Evolutionary conservation across 106 monocot genomes (phyloP).

Genomic region (Ottelia alismoides): DNA sequence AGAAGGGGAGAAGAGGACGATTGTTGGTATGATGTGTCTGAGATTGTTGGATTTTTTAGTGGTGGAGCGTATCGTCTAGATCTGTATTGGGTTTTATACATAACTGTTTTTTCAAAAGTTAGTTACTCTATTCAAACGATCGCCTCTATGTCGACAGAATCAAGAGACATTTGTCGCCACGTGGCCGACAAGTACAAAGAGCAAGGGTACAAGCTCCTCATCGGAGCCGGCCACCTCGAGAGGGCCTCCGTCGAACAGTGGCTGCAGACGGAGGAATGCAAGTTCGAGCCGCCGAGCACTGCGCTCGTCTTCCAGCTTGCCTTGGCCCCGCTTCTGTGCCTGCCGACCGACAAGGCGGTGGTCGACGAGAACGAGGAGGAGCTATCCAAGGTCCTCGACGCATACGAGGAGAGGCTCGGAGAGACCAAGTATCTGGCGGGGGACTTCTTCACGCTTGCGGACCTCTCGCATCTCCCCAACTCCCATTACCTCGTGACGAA

Average conservation of each 20-base stretch:
- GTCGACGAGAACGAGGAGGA: constrained; percentile 14
- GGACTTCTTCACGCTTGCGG: too few species aligned
- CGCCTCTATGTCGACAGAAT: too few species aligned
- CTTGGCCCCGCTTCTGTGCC: constrained; percentile 14
- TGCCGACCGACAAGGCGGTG: constrained; percentile 2
- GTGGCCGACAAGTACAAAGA: constrained; percentile 30
- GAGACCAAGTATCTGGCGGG: constrained; percentile 46
- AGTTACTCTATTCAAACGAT: too few species aligned
- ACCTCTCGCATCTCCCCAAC: constrained; percentile 62
- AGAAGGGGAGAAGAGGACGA: too few species aligned
- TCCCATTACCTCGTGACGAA: constrained; percentile 28
- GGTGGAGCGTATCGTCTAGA: too few species aligned
- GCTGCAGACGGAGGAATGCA: constrained; percentile 47
- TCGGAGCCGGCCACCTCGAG: constrained; percentile 34
- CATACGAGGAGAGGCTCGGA: constrained; percentile 42
- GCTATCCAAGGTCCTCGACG: constrained; percentile 38
- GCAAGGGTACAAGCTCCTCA: constrained; percentile 27
- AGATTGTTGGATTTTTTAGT: too few species aligned
- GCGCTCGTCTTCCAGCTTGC: constrained; percentile 49
- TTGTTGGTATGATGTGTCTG: too few species aligned
- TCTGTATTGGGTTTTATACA: too few species aligned
- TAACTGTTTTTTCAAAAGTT: too few species aligned
- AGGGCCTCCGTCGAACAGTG: constrained; percentile 59
- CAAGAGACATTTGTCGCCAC: constrained; percentile 42
- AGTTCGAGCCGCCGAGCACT: constrained; percentile 48